Base-by-base conservation (phyloP, 1,139 yeast genomes). In the Hanseniaspora gamundiae region DNA sequence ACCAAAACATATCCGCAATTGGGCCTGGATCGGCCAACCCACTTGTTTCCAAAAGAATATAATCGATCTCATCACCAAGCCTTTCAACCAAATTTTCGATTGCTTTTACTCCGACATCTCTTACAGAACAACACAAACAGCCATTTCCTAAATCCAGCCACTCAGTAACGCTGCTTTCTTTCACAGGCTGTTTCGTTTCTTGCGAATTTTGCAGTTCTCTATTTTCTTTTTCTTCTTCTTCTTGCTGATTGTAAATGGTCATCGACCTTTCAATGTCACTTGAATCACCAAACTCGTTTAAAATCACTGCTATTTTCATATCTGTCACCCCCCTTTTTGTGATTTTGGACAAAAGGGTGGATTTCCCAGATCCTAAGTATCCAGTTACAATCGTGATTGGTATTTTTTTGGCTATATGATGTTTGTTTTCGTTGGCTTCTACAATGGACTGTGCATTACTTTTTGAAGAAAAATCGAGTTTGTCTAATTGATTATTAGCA, bases 1-100 rank as follows among this genome's bases (percentile, higher is more conserved):
- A 69, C 98, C 98, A 91, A 62, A 91, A 91, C 95, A 91, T 91
- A 52, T 79, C 77, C 8, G 96, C 95, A 31, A 91, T 86, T 0
- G 97, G 97, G 0, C 82, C 96, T 0, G 98, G 98, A 58, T 91
- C 97, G 0, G 99, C 98, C n/a, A 93, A 71, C 0, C 99, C 99
- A 0, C 96, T 86, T 0, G 99, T 93, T 59, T 91, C 99, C 45
- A 93, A 66, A 24, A 91, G 62, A 24, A 91, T 87, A 57, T 91
- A 84, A 60, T 93, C 98, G 47, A 91, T 88, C 45, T 72, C 73
- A 39, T 76, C 80, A 14, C 80, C 81, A 35, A 81, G 74, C 41
- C 79, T 73, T 41, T 78, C 81, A 53, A 91, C 79, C 54, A 91
- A 71, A 48, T 85, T 78, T 60, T 91, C 99, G 48, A 91, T 87